phyloP scores from a whole-genome alignment of 371 early-diverging fungal species.

The Rhizopus delemar region DNA sequence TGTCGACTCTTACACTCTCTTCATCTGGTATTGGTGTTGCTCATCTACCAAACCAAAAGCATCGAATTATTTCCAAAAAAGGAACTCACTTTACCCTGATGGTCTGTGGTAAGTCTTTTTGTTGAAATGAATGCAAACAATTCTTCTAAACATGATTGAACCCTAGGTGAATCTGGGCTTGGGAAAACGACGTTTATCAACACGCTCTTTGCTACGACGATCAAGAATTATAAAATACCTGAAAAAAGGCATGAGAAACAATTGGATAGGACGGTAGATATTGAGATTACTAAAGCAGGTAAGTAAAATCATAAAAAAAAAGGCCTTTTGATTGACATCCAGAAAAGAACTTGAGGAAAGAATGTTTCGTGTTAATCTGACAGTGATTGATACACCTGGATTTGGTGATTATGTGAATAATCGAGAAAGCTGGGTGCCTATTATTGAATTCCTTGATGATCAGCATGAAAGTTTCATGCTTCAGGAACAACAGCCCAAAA shows the following conservation, averaged over 20 bases:
- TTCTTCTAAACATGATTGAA: not conserved
- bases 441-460: conserved; percentile 85
- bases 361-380: conserved; percentile 89
- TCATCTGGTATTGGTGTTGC: conserved; percentile 88
- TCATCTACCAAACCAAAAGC: conserved; percentile 96
- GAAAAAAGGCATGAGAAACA: conserved; percentile 56
- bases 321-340: not conserved
- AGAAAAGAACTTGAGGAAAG: conserved; percentile 89
- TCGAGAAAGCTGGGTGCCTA: conserved; percentile 70
- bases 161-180: conserved; percentile 55
- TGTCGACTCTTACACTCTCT: conserved; percentile 28
- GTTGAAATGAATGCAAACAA: not conserved
- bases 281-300: conserved; percentile 79
- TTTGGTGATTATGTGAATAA: conserved; percentile 87
- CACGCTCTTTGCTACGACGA: conserved; percentile 73
- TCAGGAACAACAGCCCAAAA: conserved; percentile 59
- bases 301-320: conserved; percentile 2
- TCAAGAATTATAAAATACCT: conserved; percentile 67
- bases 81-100: conserved; percentile 93
- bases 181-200: conserved; percentile 89
- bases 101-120: conserved; percentile 82
- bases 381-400: conserved; percentile 89
- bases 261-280: conserved; percentile 74
- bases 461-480: conserved; percentile 92
- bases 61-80: conserved; percentile 90